Conservation (phyloP, 805 yeast species). For the Metschnikowia noctiluminum region DNA sequence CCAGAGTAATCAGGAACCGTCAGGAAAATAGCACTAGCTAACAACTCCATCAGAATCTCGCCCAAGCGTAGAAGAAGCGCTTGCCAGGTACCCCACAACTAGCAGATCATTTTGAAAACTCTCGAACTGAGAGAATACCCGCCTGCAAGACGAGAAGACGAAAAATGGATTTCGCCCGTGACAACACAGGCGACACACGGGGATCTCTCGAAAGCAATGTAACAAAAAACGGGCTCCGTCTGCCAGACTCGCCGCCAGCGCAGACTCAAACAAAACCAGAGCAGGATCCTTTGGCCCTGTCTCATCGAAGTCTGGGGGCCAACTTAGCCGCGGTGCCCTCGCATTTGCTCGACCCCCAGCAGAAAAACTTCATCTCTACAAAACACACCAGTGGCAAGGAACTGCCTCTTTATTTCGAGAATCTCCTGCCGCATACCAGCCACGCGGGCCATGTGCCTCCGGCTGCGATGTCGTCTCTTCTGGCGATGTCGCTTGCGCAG, state of each 20-base stretch:
- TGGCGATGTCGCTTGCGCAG: slow-evolving; percentile 4
- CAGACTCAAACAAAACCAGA: neutral
- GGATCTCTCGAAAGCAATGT: neutral
- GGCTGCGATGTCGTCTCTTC: neutral
- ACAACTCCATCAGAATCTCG: too few species aligned
- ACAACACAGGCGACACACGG: too few species aligned
- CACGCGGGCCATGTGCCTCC: neutral
- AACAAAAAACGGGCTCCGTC: neutral
- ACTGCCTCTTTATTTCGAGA: slow-evolving; percentile 3
- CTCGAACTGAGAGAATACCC: too few species aligned
- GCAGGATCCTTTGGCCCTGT: neutral
- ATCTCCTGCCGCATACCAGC: slow-evolving; percentile 7
- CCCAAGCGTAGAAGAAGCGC: too few species aligned
- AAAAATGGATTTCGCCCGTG: too few species aligned
- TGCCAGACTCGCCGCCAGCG: too few species aligned
- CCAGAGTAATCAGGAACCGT: too few species aligned
- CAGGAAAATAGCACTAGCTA: too few species aligned
- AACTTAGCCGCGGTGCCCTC: slow-evolving; percentile 7
- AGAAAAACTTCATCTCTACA: neutral
- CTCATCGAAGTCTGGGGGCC: neutral
- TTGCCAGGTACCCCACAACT: too few species aligned
- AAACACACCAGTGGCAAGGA: slow-evolving; percentile 2
- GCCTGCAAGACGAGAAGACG: too few species aligned
- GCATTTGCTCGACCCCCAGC: slow-evolving; percentile 8
- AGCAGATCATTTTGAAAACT: too few species aligned